Evolutionary conservation across 345 rosid species (phyloP), one percentile per base, ranked within the genome.

Genomic region (Leavenworthia alabamica): DNA sequence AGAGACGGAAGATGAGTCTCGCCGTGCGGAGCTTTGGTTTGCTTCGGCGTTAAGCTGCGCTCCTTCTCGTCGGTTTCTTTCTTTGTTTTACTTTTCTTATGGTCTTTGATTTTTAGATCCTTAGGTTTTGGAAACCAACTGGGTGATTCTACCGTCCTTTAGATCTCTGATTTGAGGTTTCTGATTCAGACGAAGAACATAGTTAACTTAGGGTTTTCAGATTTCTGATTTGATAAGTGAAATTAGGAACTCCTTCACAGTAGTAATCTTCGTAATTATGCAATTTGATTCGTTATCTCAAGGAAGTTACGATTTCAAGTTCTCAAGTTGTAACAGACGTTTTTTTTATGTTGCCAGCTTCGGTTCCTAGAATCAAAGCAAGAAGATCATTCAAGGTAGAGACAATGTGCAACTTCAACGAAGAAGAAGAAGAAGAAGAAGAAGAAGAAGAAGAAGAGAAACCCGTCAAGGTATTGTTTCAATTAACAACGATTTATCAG

Each of bases 21-120:
- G 77, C 8, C 72, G 74, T 22, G 97, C 95, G 0, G 99, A 94
- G 72, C 86, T 84, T 57, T 94, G 99, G 99, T 94, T 94, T 65
- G 82, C 78, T 1, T 66, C 75, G 13, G 80, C 93, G 14, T 71
- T 83, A 40, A 75, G 83, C 77, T 79, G 92, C 61, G 96, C 89
- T 17, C 96, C 97, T 67, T 94, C 99, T 37, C 99, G 99, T 94
- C 63, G 8, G 97, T 80, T 44, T 42, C 60, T 9, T 31, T 58
- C 40, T 37, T 20, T 27, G 3, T 12, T 8, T 39, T 14, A 6
- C 19, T 13, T 39, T 40, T 40, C 9, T 17, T 42, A 3, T 1
- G 27, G 8, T 14, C 20, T 36, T 27, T 39, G 20, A 41, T 26
- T 19, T 24, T 10, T 27, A n/a, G 32, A 36, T 56, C 8, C 20